phyloP scores from a whole-genome alignment of 331 rosid genomes.

The Pyracantha coccinea region DNA sequence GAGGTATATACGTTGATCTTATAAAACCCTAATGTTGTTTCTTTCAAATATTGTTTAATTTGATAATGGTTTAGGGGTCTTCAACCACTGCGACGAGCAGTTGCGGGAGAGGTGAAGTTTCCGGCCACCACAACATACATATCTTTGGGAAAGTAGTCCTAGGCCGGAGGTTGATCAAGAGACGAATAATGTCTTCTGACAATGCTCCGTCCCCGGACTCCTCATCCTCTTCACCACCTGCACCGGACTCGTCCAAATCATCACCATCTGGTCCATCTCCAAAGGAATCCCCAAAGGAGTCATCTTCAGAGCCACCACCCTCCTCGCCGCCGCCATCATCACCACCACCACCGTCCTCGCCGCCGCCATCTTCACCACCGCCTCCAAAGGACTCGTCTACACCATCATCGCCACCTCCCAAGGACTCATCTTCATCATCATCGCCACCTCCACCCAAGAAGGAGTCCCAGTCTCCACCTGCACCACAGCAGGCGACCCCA shows the following conservation, averaged over 20 bases:
- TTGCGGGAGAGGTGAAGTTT: conserved; percentile 35
- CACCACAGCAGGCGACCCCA: neutral
- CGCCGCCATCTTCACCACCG: conserved; percentile 1
- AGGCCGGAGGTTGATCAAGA: conserved; percentile 48
- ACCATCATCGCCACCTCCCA: neutral
- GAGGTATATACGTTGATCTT: neutral
- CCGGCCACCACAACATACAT: conserved; percentile 18
- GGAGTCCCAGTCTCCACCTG: neutral
- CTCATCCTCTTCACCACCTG: conserved; percentile 15
- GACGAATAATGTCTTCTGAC: conserved; percentile 39
- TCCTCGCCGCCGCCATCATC: conserved; percentile 23
- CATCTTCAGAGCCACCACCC: neutral
- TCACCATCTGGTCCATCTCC: conserved; percentile 14
- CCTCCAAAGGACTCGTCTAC: conserved; percentile 1
- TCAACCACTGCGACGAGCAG: conserved; percentile 27
- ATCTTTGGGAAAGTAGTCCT: neutral
- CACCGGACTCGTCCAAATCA: neutral
- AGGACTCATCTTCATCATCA: neutral
- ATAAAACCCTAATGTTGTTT: neutral
- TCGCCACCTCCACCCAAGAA: conserved; percentile 17
- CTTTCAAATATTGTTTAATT: neutral
- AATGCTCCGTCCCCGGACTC: conserved; percentile 27
- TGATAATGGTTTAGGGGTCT: conserved; percentile 17
- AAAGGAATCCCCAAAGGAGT: neutral
- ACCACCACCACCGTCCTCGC: neutral